Evolutionary conservation across 129 eudicot species (phyloP).

Genomic region (sunflower (Helianthus annuus)): HanXRQr2.0-SUNRISE NC_035449.2:52589493-52589992

Average conservation of each 20-base stretch:
- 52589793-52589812: conserved; percentile 3
- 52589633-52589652: neutral
- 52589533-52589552: too few species aligned
- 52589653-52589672: neutral
- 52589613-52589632: neutral
- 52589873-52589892: too few species aligned
- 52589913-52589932: too few species aligned
- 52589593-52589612: too few species aligned
- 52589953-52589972: too few species aligned
- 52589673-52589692: neutral
- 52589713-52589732: conserved; percentile 27
- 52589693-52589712: conserved; percentile 3
- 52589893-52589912: too few species aligned
- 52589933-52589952: too few species aligned
- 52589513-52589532: too few species aligned
- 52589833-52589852: neutral
- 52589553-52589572: too few species aligned
- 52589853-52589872: neutral
- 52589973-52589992: too few species aligned
- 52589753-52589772: conserved; percentile 45
- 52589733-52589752: conserved; percentile 33
- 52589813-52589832: neutral
- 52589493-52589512: too few species aligned
- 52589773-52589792: conserved; percentile 34
- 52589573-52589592: too few species aligned